phyloP scores from a whole-genome alignment of 1,284 basidiomycete species.

The Pterulicium gracile region DNA sequence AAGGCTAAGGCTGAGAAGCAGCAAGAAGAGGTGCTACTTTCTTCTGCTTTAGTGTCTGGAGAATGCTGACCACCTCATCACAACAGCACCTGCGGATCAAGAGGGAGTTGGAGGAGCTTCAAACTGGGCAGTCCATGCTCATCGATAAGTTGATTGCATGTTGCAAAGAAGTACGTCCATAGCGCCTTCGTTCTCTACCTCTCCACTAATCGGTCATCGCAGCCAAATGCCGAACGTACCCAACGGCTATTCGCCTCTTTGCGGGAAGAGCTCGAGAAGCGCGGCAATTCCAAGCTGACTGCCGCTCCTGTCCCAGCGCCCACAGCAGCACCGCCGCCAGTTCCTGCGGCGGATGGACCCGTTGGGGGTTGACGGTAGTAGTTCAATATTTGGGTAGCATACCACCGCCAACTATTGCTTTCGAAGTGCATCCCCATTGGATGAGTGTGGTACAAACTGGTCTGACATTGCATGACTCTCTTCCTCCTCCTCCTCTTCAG shows the following conservation, averaged over 20 bases:
- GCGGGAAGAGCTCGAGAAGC: constrained; percentile 70
- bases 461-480: too few species aligned
- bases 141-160: constrained; percentile 72
- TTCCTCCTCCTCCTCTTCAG: too few species aligned
- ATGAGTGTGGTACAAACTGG: too few species aligned
- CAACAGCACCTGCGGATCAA: constrained; percentile 49
- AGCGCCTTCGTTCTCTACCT: too few species aligned
- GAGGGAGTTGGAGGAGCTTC: constrained; percentile 64
- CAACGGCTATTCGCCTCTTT: constrained; percentile 68
- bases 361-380: constrained; percentile 31
- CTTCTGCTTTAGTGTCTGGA: constrained; percentile 1
- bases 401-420: too few species aligned
- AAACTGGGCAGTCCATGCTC: constrained; percentile 62
- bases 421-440: too few species aligned
- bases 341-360: constrained; percentile 28
- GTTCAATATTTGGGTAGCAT: too few species aligned
- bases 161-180: constrained; percentile 64
- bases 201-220: constrained; percentile 20
- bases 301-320: neutral
- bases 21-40: constrained; percentile 71
- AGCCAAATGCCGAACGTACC: constrained; percentile 72
- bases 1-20: constrained; percentile 52
- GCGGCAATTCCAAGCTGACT: constrained; percentile 11
- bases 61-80: constrained; percentile 8
- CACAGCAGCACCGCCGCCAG: constrained; percentile 8